Conservation (phyloP, 2,329 filamentous ascomycete species). For the Verticillium klebahnii region DNA sequence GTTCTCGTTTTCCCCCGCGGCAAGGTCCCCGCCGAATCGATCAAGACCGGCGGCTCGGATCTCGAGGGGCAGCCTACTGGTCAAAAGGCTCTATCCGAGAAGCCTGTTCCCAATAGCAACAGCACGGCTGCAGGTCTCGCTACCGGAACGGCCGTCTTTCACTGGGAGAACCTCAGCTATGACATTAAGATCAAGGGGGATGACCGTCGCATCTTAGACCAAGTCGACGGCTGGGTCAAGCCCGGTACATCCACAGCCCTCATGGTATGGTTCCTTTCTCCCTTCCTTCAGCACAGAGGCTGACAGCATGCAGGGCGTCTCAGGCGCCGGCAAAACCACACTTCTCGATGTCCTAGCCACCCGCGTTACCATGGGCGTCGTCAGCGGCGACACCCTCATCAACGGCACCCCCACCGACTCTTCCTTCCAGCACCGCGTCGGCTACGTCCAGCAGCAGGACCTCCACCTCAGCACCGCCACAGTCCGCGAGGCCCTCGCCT, state of each 20-base stretch:
- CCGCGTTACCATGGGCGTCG: conserved; percentile 68
- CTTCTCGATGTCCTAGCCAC: conserved; percentile 70
- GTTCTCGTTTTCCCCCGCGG: conserved; percentile 52
- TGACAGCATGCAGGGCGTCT: conserved; percentile 44
- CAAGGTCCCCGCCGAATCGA: conserved; percentile 51
- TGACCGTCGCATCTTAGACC: conserved; percentile 59
- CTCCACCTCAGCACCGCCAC: conserved; percentile 63
- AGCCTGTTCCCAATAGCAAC: conserved; percentile 12
- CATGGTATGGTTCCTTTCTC: conserved; percentile 44
- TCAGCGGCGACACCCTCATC: conserved; percentile 66
- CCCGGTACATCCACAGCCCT: conserved; percentile 70
- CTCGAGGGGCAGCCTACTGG: conserved; percentile 20
- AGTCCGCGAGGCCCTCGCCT: conserved; percentile 61
- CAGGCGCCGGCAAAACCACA: conserved; percentile 72
- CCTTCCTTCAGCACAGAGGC: not conserved
- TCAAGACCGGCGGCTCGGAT: conserved; percentile 41
- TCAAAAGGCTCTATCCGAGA: conserved; percentile 1
- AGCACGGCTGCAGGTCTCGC: conserved; percentile 3
- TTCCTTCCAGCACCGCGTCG: conserved; percentile 66
- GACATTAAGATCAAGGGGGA: conserved; percentile 60
- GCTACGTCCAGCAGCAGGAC: conserved; percentile 70
- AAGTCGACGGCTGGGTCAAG: conserved; percentile 74
- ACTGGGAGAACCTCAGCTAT: conserved; percentile 65
- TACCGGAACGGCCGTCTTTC: conserved; percentile 58
- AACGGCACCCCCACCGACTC: conserved; percentile 59